phyloP scores from a whole-genome alignment of 2,329 filamentous ascomycete genomes.

The Penicillium sp. region DNA sequence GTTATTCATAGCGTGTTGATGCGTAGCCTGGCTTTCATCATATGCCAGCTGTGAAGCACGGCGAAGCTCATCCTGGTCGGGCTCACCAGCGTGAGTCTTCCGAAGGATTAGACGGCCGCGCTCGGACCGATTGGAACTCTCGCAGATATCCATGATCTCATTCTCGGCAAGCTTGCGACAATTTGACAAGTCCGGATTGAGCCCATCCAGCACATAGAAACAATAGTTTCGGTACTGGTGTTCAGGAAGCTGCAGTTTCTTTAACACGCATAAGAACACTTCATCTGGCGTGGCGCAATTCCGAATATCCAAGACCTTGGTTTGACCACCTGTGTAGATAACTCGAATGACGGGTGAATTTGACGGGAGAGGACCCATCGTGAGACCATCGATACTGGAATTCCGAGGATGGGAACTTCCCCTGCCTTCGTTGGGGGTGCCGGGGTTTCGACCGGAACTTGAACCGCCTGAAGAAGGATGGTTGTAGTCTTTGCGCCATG shows the following conservation, averaged over 20 bases:
- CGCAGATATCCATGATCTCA: constrained; percentile 88
- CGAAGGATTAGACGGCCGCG: constrained; percentile 86
- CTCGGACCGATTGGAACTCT: constrained; percentile 80
- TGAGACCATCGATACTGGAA: constrained; percentile 80
- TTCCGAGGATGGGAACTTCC: constrained; percentile 74
- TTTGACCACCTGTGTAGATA: constrained; percentile 87
- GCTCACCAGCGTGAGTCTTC: constrained; percentile 89
- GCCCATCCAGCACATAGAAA: constrained; percentile 88
- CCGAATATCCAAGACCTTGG: constrained; percentile 90
- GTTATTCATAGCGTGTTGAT: constrained; percentile 61
- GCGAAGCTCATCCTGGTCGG: constrained; percentile 81
- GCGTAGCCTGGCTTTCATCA: constrained; percentile 78
- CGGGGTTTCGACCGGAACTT: constrained; percentile 57
- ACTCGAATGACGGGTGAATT: constrained; percentile 90
- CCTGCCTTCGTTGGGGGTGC: constrained; percentile 66
- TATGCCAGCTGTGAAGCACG: constrained; percentile 85
- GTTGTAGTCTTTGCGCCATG: constrained; percentile 56
- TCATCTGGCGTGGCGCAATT: constrained; percentile 91
- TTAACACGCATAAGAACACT: constrained; percentile 83
- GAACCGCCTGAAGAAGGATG: constrained; percentile 57
- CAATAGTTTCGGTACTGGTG: constrained; percentile 94
- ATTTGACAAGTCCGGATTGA: constrained; percentile 78
- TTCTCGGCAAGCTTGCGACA: constrained; percentile 82
- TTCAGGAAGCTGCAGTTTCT: constrained; percentile 84
- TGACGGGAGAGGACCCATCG: constrained; percentile 81